These are phyloP conservation scores for Saururus chinensis DNA, from an alignment of 164 flowering plant genomes.

Conservation along the genomic window DNA sequence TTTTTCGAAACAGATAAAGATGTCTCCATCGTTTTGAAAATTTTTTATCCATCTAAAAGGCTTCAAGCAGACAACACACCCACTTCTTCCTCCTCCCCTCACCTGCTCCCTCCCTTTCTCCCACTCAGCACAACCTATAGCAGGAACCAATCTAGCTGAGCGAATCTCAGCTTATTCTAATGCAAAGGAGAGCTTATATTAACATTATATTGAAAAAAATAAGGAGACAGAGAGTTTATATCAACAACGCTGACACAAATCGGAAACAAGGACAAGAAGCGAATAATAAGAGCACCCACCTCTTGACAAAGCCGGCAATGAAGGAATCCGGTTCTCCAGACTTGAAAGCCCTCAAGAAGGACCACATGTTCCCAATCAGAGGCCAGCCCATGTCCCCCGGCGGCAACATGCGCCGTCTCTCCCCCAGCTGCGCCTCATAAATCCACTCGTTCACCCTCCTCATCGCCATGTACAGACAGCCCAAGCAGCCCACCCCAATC, in stretches of 20 bases:
- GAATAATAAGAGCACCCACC: conserved; percentile 19
- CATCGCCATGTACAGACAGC: conserved; percentile 21
- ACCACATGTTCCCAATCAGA: conserved; percentile 74
- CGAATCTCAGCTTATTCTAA: too few species aligned
- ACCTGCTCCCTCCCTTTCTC: too few species aligned
- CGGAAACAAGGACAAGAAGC: neutral
- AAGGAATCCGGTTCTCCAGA: conserved; percentile 69
- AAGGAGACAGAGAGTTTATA: too few species aligned
- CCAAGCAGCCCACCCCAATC: conserved; percentile 10
- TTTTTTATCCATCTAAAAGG: neutral
- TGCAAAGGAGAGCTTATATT: too few species aligned
- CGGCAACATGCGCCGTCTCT: conserved; percentile 37
- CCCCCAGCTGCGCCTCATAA: conserved; percentile 45
- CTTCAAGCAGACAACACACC: too few species aligned
- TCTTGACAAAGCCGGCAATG: conserved; percentile 39
- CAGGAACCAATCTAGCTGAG: too few species aligned
- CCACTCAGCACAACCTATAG: too few species aligned
- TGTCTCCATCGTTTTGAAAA: neutral
- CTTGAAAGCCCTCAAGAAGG: conserved; percentile 75
- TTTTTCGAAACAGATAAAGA: neutral
- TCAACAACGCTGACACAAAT: too few species aligned
- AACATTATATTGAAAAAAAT: too few species aligned
- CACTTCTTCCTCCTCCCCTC: too few species aligned
- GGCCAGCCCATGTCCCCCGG: conserved; percentile 94
- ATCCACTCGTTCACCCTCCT: conserved; percentile 39